Conservation (phyloP, 106 monocot genomes). For the Dendrobium chrysotoxum region DNA sequence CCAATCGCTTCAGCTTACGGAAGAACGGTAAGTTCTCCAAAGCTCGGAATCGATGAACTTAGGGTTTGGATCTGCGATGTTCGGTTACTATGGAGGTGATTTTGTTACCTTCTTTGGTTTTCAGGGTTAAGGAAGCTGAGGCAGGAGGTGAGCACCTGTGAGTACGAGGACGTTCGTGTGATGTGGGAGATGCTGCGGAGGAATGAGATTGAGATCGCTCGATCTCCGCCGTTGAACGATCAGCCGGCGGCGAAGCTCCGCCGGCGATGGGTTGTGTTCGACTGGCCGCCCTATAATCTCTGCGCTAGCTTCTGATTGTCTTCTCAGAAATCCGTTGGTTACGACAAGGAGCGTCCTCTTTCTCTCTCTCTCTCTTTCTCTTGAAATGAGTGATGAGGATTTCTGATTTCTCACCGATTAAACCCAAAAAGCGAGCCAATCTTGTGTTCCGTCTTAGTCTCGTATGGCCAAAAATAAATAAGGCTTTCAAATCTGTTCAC, state of each 20-base stretch:
- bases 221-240: not conserved
- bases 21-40: conserved; percentile 29
- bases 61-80: not conserved
- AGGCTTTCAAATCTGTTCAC: too few relatives aligned
- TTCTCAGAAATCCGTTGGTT: not conserved
- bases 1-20: conserved; percentile 39
- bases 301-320: conserved; percentile 4
- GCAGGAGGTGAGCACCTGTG: conserved; percentile 36
- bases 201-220: not conserved
- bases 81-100: not conserved
- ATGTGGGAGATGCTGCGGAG: conserved; percentile 43
- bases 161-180: conserved; percentile 41
- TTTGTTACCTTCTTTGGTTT: not conserved
- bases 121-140: conserved; percentile 21
- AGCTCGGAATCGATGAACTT: not conserved
- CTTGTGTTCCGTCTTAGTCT: not conserved
- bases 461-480: too few relatives aligned
- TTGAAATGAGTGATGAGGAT: not conserved
- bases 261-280: not conserved
- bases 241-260: not conserved
- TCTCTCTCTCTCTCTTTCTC: not conserved
- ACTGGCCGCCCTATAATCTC: conserved; percentile 2
- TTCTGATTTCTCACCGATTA: not conserved
- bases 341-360: not conserved
- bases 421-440: not conserved